Conservation (phyloP, 495 filamentous ascomycete species). For the Alectoria sarmentosa region DNA sequence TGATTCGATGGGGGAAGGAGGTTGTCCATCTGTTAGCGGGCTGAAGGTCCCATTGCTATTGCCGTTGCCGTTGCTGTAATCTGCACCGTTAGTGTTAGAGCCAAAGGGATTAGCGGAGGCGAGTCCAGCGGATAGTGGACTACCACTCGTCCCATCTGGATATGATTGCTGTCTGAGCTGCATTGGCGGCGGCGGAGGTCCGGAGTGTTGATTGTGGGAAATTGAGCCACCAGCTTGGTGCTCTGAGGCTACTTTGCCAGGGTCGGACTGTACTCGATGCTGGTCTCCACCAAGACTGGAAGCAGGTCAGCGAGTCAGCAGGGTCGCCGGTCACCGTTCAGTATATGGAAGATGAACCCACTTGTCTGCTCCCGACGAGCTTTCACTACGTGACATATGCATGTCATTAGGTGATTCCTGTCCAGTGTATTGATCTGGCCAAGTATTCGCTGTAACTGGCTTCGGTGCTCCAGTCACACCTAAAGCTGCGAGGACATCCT, state of each 20-base stretch:
- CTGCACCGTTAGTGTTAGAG: constrained; percentile 1
- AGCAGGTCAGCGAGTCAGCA: not conserved
- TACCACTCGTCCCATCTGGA: constrained; percentile 14
- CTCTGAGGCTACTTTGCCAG: not conserved
- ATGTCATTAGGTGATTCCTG: constrained; percentile 8
- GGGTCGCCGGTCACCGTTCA: not conserved
- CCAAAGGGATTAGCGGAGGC: constrained; percentile 7
- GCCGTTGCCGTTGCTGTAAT: constrained; percentile 4
- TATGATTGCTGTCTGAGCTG: constrained; percentile 16
- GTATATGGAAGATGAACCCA: not conserved
- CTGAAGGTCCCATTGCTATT: constrained; percentile 13
- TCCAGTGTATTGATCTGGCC: constrained; percentile 2
- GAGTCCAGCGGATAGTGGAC: constrained; percentile 15
- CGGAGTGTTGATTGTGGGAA: constrained; percentile 3
- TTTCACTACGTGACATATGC: constrained; percentile 7
- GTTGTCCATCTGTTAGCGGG: constrained; percentile 11
- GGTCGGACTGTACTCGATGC: not conserved
- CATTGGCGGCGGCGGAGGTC: constrained; percentile 21
- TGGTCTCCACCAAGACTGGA: constrained; percentile 1
- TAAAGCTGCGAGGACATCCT: constrained; percentile 21
- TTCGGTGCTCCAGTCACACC: constrained; percentile 22
- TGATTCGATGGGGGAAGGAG: constrained; percentile 17
- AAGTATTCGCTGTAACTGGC: constrained; percentile 4
- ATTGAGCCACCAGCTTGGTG: not conserved
- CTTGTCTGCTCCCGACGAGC: constrained; percentile 13